Conservation (phyloP, 78 protist genomes). For the slime mould (Dictyostelium discoideum) region DNA sequence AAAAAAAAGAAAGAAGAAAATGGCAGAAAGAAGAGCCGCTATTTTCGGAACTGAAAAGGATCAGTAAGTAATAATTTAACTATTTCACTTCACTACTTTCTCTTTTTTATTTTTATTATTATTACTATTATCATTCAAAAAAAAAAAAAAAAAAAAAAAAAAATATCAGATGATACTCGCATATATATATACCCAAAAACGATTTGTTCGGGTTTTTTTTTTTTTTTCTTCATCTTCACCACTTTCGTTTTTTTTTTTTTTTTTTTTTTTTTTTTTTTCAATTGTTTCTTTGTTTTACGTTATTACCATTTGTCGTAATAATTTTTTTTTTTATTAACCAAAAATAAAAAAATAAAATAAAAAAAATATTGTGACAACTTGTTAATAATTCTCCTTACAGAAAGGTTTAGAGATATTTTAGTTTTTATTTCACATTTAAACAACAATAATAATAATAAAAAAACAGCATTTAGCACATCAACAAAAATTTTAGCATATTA, state of each 20-base stretch:
- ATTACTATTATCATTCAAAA: too few relatives aligned
- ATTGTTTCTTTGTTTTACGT: background rate
- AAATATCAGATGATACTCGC: background rate
- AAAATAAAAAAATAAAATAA: background rate
- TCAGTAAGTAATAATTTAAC: conserved; percentile 27
- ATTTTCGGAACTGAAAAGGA: conserved; percentile 75
- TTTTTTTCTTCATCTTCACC: background rate
- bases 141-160: too few relatives aligned
- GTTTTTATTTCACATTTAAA: background rate
- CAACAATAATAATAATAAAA: too few relatives aligned
- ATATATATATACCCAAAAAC: too few relatives aligned
- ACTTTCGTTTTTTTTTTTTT: background rate
- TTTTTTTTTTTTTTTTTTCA: background rate
- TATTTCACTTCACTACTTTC: background rate
- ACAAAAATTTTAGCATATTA: background rate
- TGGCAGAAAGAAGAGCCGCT: conserved; percentile 46
- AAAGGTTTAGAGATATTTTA: background rate
- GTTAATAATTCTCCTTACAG: background rate
- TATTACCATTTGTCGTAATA: background rate
- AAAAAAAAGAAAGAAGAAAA: background rate
- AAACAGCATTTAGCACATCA: background rate
- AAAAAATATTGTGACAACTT: background rate
- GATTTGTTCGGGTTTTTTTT: background rate
- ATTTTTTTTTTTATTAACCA: background rate
- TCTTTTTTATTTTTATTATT: too few relatives aligned